Evolutionary conservation across 2,329 filamentous ascomycete genomes (phyloP).

Genomic region (Neonectria magnoliae): DNA sequence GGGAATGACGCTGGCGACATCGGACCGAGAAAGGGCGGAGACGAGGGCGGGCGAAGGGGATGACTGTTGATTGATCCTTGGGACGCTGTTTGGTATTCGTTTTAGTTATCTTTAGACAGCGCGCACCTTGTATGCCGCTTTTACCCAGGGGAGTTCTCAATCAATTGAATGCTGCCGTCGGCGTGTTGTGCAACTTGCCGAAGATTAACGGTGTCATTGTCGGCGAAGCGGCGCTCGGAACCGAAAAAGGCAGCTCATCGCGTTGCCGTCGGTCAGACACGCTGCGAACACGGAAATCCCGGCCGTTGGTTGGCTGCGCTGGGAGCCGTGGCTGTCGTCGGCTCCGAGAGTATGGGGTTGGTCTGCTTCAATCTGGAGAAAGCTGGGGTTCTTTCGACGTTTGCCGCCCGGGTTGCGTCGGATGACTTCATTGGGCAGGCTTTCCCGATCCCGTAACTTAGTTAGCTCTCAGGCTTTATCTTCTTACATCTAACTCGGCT

Average conservation of each 20-base stretch:
- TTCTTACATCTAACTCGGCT: constrained; percentile 25
- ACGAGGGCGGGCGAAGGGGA: background rate
- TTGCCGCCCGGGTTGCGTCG: constrained; percentile 43
- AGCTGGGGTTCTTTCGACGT: constrained; percentile 36
- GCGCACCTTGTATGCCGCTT: constrained; percentile 15
- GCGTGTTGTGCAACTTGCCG: constrained; percentile 15
- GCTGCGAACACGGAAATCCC: background rate
- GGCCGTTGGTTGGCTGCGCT: constrained; percentile 13
- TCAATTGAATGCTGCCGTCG: constrained; percentile 9
- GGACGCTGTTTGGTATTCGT: background rate
- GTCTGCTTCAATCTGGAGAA: constrained; percentile 27
- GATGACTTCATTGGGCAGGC: constrained; percentile 44
- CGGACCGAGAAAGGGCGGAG: constrained; percentile 31
- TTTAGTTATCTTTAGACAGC: constrained; percentile 5
- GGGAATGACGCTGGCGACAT: constrained; percentile 42
- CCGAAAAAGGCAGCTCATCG: constrained; percentile 15
- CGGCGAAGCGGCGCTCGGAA: constrained; percentile 12
- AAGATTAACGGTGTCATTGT: background rate
- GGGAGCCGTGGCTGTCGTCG: constrained; percentile 27
- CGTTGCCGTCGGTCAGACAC: background rate
- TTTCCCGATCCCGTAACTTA: constrained; percentile 33
- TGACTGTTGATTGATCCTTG: background rate
- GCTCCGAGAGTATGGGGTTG: constrained; percentile 29
- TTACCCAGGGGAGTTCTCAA: constrained; percentile 4
- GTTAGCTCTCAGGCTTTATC: constrained; percentile 23